Conservation (phyloP, 192 early-diverging fungal genomes). For the Lobulomyces angularis region DNA sequence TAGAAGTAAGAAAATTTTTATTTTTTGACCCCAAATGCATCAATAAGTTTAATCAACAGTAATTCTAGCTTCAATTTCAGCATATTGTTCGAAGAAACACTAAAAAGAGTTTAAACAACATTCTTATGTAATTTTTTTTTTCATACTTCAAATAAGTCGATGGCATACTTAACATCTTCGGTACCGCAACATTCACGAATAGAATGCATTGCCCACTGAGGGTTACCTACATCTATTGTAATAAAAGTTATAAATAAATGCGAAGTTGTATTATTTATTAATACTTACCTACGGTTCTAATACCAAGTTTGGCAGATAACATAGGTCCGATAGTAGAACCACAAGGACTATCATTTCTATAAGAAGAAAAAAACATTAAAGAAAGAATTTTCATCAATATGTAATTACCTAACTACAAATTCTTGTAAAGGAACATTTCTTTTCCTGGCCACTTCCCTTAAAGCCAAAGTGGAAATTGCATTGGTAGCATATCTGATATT, state of each 20-base stretch:
- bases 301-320: conserved; percentile 81
- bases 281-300: conserved; percentile 80
- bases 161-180: conserved; percentile 73
- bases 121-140: no score
- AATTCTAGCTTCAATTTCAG: conserved; percentile 29
- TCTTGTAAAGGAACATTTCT: conserved; percentile 70
- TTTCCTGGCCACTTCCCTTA: conserved; percentile 61
- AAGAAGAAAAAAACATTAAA: conserved; percentile 21
- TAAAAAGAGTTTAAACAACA: no score
- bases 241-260: background rate
- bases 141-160: conserved; percentile 76
- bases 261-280: background rate
- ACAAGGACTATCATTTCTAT: conserved; percentile 86
- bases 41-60: conserved; percentile 21
- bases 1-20: background rate
- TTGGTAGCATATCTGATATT: conserved; percentile 76
- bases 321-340: conserved; percentile 97
- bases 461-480: conserved; percentile 27
- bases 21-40: background rate
- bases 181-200: conserved; percentile 83
- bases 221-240: conserved; percentile 75
- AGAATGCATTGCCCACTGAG: conserved; percentile 95
- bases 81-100: conserved; percentile 38
- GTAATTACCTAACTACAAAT: conserved; percentile 43
- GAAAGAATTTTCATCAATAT: conserved; percentile 6